phyloP scores from a whole-genome alignment of 352 stramenopile species.

The Phytophthora pini region DNA sequence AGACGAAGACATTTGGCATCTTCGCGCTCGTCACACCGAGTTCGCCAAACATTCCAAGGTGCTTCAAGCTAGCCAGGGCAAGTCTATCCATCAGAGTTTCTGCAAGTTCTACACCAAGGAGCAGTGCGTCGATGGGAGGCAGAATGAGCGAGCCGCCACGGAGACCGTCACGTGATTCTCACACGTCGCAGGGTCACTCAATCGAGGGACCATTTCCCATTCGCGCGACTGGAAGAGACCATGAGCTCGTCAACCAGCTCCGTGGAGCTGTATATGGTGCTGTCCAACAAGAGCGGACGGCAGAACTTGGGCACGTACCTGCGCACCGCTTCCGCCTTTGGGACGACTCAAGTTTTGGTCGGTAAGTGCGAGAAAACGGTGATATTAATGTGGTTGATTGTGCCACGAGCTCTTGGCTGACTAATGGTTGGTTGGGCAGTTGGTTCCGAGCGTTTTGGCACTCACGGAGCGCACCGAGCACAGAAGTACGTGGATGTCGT shows the following conservation, averaged over 20 bases:
- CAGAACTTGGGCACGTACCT: constrained; percentile 85
- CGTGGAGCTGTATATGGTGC: constrained; percentile 70
- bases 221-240: constrained; percentile 28
- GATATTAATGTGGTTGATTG: neutral
- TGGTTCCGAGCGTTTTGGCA: constrained; percentile 78
- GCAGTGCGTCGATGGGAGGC: constrained; percentile 51
- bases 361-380: constrained; percentile 40
- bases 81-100: constrained; percentile 55
- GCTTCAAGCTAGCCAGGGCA: constrained; percentile 46
- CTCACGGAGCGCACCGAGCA: constrained; percentile 74
- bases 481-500: constrained; percentile 85
- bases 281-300: constrained; percentile 74
- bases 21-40: constrained; percentile 19
- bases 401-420: neutral
- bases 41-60: constrained; percentile 73
- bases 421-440: constrained; percentile 47
- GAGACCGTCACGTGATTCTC: constrained; percentile 37
- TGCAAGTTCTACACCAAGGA: constrained; percentile 72
- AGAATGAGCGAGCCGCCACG: constrained; percentile 38
- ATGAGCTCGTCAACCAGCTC: constrained; percentile 18
- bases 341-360: constrained; percentile 74
- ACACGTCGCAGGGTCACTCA: constrained; percentile 38
- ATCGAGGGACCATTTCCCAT: constrained; percentile 10
- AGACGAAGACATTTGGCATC: constrained; percentile 31
- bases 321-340: constrained; percentile 77